phyloP scores from a whole-genome alignment of 441 rosid species.

The Melastoma candidum region DNA sequence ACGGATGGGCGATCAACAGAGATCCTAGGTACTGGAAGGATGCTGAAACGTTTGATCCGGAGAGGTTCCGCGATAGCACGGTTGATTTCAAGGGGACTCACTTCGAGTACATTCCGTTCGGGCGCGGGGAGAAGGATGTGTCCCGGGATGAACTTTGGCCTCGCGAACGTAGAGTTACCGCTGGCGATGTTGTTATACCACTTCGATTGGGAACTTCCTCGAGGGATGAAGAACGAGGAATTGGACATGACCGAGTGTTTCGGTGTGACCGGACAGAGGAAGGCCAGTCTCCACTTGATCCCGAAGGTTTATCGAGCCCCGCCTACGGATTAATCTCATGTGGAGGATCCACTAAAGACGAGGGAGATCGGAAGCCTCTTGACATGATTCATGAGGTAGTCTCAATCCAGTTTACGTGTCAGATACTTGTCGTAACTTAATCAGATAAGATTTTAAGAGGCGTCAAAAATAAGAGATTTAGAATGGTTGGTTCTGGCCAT shows the following conservation, averaged over 20 bases:
- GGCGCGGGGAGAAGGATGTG: conserved; percentile 15
- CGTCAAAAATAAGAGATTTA: no score
- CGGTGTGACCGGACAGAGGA: conserved; percentile 1
- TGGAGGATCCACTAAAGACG: no score
- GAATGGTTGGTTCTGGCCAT: no score
- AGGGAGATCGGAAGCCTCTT: no score
- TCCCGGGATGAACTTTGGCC: conserved; percentile 7
- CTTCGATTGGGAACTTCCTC: conserved; percentile 10
- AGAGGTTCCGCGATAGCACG: conserved; percentile 2
- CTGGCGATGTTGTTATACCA: conserved; percentile 8
- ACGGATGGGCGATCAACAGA: conserved; percentile 26
- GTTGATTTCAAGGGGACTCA: conserved; percentile 4
- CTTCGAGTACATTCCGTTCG: conserved; percentile 5
- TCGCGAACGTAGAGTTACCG: neutral
- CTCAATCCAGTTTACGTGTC: no score
- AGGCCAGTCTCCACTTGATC: neutral
- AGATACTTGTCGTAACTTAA: no score
- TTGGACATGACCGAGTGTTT: conserved; percentile 7
- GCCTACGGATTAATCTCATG: no score
- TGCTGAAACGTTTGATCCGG: conserved; percentile 9
- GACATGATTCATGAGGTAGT: no score
- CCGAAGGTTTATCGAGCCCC: neutral
- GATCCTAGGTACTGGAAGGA: conserved; percentile 20
- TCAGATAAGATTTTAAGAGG: no score
- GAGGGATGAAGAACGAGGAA: conserved; percentile 4